Base-by-base conservation (phyloP, 768 basidiomycete genomes). In the Obba rivulosa region DNA sequence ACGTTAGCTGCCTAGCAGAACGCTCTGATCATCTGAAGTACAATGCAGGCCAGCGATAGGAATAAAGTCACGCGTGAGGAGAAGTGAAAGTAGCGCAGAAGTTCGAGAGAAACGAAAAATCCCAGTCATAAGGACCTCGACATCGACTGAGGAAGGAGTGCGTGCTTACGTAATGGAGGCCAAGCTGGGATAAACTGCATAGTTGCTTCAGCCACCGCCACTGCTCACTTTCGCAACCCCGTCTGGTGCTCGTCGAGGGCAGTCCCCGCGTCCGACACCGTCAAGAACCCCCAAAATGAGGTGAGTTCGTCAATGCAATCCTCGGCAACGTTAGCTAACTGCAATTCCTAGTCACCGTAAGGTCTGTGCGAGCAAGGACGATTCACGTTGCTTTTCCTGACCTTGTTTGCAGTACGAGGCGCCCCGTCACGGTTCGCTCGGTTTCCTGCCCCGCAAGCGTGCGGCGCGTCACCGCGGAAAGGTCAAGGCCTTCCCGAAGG, bases 401-500 rank as follows among this genome's bases (percentile, higher is more conserved):
- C 25, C 23, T 7, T 4, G 17, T 18, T 20, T 13, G 25, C 65
- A 95, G 93, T 97, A 85, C 76, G 94, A 98, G 87, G 92, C 92
- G 58, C 95, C 95, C 65, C 92, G 95, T 67, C 91, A 94, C 73
- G 95, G 95, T 66, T 96, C 93, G 57, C 85, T 98, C 62, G 95
- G 93, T 65, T 95, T 93, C 79, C 82, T 97, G 55, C 95, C 95
- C 64, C 83, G 89, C 68, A 98, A 99, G 77, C 85, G 95, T 64
- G 79, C 95, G 48, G 93, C 95, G 57, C 86, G 95, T 66, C 95
- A 97, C 75, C 86, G 95, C 62, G 95, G 95, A 70, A 94, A 93
- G 80, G 93, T 97, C 73, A 99, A 99, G 83, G 83, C 93, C 56
- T 99, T 98, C 87, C 96, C 96, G 66, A 93, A 85, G 85, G 94